These are phyloP conservation scores for Ligustrum vulgare DNA, from an alignment of 257 asterid species.

Conservation along the genomic window DNA sequence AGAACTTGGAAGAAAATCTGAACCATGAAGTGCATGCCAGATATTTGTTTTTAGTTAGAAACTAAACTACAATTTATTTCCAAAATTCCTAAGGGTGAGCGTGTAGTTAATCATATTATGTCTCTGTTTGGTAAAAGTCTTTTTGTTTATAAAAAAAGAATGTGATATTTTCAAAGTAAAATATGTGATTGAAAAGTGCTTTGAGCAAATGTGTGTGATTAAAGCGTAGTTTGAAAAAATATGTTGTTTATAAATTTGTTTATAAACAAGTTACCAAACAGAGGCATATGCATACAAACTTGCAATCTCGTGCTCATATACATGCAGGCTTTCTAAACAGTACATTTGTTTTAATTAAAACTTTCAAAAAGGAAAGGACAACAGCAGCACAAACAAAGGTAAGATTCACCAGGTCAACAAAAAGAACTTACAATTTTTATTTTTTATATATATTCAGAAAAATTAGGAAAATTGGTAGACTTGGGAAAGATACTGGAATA, in stretches of 20 bases:
- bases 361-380: constrained; percentile 1
- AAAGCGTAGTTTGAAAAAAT: too few relatives aligned
- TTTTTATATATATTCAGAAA: background rate
- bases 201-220: too few relatives aligned
- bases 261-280: too few relatives aligned
- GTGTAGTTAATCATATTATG: background rate
- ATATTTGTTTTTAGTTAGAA: background rate
- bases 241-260: too few relatives aligned
- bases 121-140: too few relatives aligned
- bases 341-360: background rate
- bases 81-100: background rate
- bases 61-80: background rate
- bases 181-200: too few relatives aligned
- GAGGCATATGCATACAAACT: background rate
- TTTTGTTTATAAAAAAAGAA: too few relatives aligned
- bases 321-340: constrained; percentile 1
- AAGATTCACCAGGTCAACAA: background rate
- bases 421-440: too few relatives aligned
- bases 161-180: too few relatives aligned
- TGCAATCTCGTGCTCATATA: background rate
- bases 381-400: background rate
- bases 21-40: background rate
- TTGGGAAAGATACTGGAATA: background rate
- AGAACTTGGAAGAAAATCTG: background rate
- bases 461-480: background rate